Evolutionary conservation across 2,329 filamentous ascomycete species (phyloP).

Genomic region (Exserohilum turcica): DNA sequence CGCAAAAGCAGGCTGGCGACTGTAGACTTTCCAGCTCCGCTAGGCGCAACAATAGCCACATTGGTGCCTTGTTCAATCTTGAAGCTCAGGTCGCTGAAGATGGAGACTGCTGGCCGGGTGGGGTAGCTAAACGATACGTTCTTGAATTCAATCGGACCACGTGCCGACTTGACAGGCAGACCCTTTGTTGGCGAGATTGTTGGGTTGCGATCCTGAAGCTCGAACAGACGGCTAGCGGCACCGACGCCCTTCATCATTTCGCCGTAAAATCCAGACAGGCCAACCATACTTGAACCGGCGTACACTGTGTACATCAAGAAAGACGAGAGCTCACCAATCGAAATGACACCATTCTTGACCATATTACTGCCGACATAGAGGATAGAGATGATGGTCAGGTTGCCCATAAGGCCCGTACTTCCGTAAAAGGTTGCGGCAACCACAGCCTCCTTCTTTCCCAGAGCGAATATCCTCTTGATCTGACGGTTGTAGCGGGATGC

Average conservation of each 20-base stretch:
- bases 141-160: conserved; percentile 85
- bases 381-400: conserved; percentile 92
- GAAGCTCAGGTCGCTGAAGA: conserved; percentile 88
- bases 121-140: conserved; percentile 90
- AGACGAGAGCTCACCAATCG: conserved; percentile 88
- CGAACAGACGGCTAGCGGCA: conserved; percentile 93
- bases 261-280: conserved; percentile 93
- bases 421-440: conserved; percentile 91
- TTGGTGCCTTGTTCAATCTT: conserved; percentile 92
- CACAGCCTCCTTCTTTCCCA: conserved; percentile 84
- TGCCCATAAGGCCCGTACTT: conserved; percentile 85
- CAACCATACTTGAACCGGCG: conserved; percentile 84
- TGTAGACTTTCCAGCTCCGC: conserved; percentile 94
- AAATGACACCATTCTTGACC: conserved; percentile 84
- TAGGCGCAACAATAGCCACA: conserved; percentile 94
- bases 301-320: conserved; percentile 99
- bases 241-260: conserved; percentile 99
- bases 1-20: conserved; percentile 88
- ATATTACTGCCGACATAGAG: conserved; percentile 89
- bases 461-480: conserved; percentile 85
- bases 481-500: conserved; percentile 89
- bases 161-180: conserved; percentile 76
- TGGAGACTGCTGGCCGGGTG: conserved; percentile 85
- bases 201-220: conserved; percentile 87
- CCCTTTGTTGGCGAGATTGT: conserved; percentile 88